These are phyloP conservation scores for Aspergillus texensis DNA, from an alignment of 2,329 filamentous ascomycete species.

Conservation along the genomic window DNA sequence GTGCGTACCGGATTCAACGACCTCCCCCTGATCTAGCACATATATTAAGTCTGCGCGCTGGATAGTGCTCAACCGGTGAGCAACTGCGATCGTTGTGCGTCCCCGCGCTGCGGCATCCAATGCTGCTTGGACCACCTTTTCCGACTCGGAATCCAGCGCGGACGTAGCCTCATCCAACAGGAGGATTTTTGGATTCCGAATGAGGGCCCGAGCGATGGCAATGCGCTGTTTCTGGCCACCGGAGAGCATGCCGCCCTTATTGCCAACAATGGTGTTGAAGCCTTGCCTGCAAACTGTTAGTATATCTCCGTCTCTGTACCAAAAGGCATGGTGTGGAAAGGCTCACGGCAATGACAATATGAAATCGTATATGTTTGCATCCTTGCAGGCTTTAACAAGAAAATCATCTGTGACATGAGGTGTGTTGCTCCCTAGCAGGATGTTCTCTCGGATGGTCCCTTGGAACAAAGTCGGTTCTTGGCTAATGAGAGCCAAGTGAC, in stretches of 20 bases:
- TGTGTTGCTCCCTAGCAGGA: conserved; percentile 55
- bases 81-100: conserved; percentile 41
- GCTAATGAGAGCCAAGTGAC: conserved; percentile 22
- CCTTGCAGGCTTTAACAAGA: conserved; percentile 22
- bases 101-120: conserved; percentile 70
- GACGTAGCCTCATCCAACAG: conserved; percentile 89
- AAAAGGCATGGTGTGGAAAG: neutral
- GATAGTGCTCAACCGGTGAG: conserved; percentile 48
- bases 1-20: conserved; percentile 50
- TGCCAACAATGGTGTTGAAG: conserved; percentile 81
- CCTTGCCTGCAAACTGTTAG: conserved; percentile 40
- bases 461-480: conserved; percentile 81
- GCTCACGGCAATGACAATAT: conserved; percentile 68
- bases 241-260: conserved; percentile 77
- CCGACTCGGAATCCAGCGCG: conserved; percentile 82
- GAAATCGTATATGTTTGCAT: conserved; percentile 73
- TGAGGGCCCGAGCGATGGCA: conserved; percentile 77
- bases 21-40: conserved; percentile 44
- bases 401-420: conserved; percentile 49
- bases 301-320: neutral
- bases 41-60: conserved; percentile 47
- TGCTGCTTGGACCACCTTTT: conserved; percentile 81
- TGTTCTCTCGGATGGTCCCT: conserved; percentile 81
- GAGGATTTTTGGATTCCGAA: conserved; percentile 80
- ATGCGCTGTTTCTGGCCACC: conserved; percentile 94